These are phyloP conservation scores for Ustilago cynodontis DNA, from an alignment of 1,284 basidiomycete genomes.

Conservation along the genomic window DNA sequence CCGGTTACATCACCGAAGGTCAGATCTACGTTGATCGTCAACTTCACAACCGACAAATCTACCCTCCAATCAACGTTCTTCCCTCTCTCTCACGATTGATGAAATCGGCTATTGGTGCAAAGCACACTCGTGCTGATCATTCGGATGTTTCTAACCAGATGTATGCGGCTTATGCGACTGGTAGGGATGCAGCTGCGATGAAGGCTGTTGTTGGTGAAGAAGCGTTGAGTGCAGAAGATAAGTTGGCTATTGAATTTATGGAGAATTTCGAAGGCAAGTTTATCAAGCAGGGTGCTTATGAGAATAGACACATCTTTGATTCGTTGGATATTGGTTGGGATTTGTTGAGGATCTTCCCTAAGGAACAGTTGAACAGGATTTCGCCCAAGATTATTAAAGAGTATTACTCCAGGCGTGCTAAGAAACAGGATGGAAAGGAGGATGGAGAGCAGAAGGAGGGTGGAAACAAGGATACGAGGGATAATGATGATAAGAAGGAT, in stretches of 20 bases:
- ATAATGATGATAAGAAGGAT: constrained; percentile 19
- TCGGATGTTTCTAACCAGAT: constrained; percentile 85
- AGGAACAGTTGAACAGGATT: constrained; percentile 92
- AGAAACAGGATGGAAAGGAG: constrained; percentile 45
- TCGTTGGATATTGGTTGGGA: constrained; percentile 98
- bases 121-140: constrained; percentile 96
- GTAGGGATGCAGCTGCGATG: constrained; percentile 97
- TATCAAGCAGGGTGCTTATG: constrained; percentile 81
- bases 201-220: constrained; percentile 99
- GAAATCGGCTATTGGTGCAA: constrained; percentile 99
- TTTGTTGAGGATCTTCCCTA: constrained; percentile 96
- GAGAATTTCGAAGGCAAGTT: constrained; percentile 68
- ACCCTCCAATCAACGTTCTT: constrained; percentile 99
- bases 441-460: constrained; percentile 44
- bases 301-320: constrained; percentile 96
- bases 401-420: constrained; percentile 65
- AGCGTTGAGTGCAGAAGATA: constrained; percentile 89
- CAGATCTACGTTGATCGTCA: constrained; percentile 97
- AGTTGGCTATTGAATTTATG: constrained; percentile 67
- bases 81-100: constrained; percentile 98
- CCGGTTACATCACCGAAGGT: constrained; percentile 96
- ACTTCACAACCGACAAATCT: constrained; percentile 93
- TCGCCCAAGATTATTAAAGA: constrained; percentile 69
- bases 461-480: constrained; percentile 47
- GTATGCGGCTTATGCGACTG: constrained; percentile 72